Evolutionary conservation across 2,329 filamentous ascomycete species (phyloP).

Genomic region (Paecilomyces formosus): DNA sequence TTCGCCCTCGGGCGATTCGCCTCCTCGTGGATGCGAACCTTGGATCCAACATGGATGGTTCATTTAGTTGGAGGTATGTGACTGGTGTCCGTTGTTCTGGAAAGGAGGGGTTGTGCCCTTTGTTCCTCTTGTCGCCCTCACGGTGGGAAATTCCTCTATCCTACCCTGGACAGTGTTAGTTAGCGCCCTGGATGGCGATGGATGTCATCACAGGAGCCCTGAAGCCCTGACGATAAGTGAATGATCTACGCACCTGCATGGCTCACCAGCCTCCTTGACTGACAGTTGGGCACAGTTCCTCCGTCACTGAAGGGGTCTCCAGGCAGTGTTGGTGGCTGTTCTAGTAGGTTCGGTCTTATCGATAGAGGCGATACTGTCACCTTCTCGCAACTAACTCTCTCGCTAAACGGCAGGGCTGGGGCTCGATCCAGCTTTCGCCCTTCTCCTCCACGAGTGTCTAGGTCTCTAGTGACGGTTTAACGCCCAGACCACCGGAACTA

Average conservation of each 20-base stretch:
- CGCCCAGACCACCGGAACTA: background rate
- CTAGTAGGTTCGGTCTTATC: constrained; percentile 1
- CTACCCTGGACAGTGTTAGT: background rate
- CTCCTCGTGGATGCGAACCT: background rate
- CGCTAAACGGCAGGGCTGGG: background rate
- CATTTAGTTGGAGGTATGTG: background rate
- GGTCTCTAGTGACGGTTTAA: background rate
- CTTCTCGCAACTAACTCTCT: no score
- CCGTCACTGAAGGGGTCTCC: background rate
- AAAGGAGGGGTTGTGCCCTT: background rate
- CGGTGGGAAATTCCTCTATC: background rate
- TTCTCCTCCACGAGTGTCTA: background rate
- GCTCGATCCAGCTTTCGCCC: background rate
- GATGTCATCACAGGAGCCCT: background rate
- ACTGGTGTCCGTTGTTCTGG: background rate
- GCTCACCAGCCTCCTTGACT: background rate
- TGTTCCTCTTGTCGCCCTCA: background rate
- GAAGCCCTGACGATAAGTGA: background rate
- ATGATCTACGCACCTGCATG: background rate
- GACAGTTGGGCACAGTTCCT: background rate
- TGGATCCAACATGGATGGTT: background rate
- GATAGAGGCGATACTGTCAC: background rate
- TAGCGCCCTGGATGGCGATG: background rate
- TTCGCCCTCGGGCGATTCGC: background rate
- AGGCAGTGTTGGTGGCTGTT: background rate